These are phyloP conservation scores for Breynia disticha DNA, from an alignment of 441 rosid genomes.

Conservation along the genomic window DNA sequence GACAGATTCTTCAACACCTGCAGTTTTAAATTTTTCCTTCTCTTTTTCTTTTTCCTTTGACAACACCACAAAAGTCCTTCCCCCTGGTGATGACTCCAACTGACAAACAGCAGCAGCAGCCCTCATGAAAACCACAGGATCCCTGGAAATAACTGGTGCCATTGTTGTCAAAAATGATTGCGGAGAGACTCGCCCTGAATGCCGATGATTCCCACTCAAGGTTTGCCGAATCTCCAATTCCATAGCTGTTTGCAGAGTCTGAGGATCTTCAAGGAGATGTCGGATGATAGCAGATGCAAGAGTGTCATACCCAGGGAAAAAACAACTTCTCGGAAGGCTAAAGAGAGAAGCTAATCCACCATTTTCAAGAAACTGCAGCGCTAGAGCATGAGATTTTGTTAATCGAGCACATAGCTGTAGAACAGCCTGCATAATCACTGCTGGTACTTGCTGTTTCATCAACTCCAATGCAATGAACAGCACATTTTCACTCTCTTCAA, in stretches of 20 bases:
- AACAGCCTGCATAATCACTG: constrained; percentile 91
- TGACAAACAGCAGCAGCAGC: constrained; percentile 79
- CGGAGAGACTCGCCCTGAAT: constrained; percentile 60
- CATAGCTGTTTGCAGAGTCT: constrained; percentile 92
- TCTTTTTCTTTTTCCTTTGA: constrained; percentile 75
- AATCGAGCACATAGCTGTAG: constrained; percentile 88
- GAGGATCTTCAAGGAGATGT: constrained; percentile 97
- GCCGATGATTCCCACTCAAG: constrained; percentile 60
- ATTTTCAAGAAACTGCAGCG: constrained; percentile 79
- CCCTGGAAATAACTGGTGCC: constrained; percentile 94
- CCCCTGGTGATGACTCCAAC: constrained; percentile 85
- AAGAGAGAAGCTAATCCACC: constrained; percentile 78
- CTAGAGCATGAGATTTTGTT: constrained; percentile 73
- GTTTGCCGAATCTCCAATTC: constrained; percentile 89
- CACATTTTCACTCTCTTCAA: constrained; percentile 67
- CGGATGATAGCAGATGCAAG: constrained; percentile 81
- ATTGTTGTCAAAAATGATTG: constrained; percentile 68
- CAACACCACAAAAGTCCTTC: constrained; percentile 67
- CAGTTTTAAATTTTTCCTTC: constrained; percentile 55
- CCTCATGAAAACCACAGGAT: constrained; percentile 82
- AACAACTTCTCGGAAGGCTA: constrained; percentile 72
- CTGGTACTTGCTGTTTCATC: constrained; percentile 76
- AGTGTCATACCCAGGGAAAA: constrained; percentile 87
- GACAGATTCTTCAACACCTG: constrained; percentile 64
- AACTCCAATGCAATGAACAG: constrained; percentile 61